Conservation (phyloP, 495 filamentous ascomycete species). For the Daldinia loculata region DNA sequence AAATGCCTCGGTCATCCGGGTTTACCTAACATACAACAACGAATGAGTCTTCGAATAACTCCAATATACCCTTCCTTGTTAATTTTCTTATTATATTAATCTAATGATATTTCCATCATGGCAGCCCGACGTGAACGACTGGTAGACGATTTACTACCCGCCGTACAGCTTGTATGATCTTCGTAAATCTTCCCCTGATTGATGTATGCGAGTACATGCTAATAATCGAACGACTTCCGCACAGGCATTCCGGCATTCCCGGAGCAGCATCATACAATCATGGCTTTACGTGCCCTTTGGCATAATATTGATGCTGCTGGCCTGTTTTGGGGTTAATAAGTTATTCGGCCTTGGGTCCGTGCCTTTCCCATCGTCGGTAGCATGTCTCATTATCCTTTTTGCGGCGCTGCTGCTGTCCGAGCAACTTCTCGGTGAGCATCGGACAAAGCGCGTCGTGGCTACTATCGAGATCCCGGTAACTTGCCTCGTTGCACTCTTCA, state of each 20-base stretch:
- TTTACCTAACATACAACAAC: neutral
- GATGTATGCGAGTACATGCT: neutral
- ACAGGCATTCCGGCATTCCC: conserved; percentile 36
- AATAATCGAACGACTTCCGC: neutral
- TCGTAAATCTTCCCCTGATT: neutral
- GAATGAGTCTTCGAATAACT: conserved; percentile 1
- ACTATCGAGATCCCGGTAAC: conserved; percentile 60
- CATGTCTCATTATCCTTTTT: conserved; percentile 60
- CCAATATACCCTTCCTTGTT: too few relatives aligned
- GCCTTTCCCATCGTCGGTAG: conserved; percentile 63
- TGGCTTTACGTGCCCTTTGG: conserved; percentile 62
- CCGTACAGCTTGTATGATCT: conserved; percentile 28
- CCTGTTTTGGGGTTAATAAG: conserved; percentile 60
- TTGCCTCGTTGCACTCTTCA: neutral
- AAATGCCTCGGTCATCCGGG: conserved; percentile 8
- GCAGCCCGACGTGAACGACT: neutral
- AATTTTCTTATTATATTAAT: neutral
- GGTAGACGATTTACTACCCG: conserved; percentile 21
- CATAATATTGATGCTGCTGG: conserved; percentile 55
- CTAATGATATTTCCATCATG: conserved; percentile 1
- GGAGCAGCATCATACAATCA: conserved; percentile 47
- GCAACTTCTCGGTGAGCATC: conserved; percentile 54
- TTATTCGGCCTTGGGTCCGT: conserved; percentile 58
- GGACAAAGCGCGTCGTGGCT: conserved; percentile 53
- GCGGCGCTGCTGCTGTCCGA: conserved; percentile 55